Conservation (phyloP, 768 basidiomycete species). For the Omphalotus guepiniiformis region DNA sequence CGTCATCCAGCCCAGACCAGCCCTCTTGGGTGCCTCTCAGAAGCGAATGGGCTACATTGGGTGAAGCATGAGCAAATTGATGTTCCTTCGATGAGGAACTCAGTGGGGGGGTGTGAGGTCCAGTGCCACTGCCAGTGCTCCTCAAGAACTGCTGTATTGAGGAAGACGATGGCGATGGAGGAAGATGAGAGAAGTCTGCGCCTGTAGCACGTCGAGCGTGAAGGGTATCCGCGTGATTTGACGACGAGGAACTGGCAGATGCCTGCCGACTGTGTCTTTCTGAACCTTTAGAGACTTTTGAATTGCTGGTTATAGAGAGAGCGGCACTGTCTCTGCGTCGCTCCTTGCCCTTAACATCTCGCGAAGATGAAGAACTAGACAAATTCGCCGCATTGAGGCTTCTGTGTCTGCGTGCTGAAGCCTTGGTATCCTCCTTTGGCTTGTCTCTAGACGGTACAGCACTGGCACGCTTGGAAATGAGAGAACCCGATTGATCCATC, state of each 20-base stretch:
- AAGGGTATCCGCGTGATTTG: slow-evolving; percentile 45
- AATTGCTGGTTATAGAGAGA: slow-evolving; percentile 34
- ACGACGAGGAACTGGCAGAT: slow-evolving; percentile 66
- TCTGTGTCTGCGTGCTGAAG: slow-evolving; percentile 59
- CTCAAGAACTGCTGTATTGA: slow-evolving; percentile 82
- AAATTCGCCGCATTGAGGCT: slow-evolving; percentile 58
- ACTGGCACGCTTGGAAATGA: slow-evolving; percentile 48
- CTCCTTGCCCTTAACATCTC: slow-evolving; percentile 49
- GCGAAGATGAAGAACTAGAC: slow-evolving; percentile 29
- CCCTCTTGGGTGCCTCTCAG: slow-evolving; percentile 87
- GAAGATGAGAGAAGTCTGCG: slow-evolving; percentile 84
- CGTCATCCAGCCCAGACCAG: slow-evolving; percentile 84
- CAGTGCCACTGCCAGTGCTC: slow-evolving; percentile 42
- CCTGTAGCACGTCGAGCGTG: slow-evolving; percentile 58
- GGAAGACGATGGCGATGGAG: slow-evolving; percentile 87
- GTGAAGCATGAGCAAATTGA: slow-evolving; percentile 37
- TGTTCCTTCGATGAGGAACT: slow-evolving; percentile 41
- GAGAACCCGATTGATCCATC: slow-evolving; percentile 62
- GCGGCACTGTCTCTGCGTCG: slow-evolving; percentile 51
- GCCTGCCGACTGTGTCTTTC: slow-evolving; percentile 62
- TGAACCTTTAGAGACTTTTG: slow-evolving; percentile 34
- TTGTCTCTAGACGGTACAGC: slow-evolving; percentile 20
- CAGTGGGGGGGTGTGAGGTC: slow-evolving; percentile 34
- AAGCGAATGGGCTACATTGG: slow-evolving; percentile 80
- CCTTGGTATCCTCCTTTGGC: slow-evolving; percentile 41